Conservation (phyloP, 345 rosid species). For the Eucalyptus sp. region DNA sequence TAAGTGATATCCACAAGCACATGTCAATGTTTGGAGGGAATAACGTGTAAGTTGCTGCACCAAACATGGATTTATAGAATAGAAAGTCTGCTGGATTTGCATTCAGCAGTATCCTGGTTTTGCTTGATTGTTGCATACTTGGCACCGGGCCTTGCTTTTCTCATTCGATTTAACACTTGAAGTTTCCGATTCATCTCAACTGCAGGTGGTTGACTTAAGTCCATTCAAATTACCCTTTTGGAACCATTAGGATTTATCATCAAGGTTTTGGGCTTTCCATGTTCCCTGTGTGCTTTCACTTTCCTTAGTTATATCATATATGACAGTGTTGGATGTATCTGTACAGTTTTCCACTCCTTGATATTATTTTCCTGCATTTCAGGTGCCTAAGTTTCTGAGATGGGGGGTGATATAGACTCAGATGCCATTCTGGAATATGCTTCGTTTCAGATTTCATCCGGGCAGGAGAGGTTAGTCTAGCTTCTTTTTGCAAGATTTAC, state of each 20-base stretch:
- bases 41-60: not conserved
- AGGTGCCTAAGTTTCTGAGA: not conserved
- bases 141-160: not conserved
- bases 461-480: slow-evolving; percentile 23
- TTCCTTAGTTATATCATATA: not conserved
- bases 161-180: not conserved
- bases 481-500: not conserved
- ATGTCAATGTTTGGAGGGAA: not conserved
- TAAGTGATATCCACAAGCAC: not conserved
- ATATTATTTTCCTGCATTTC: not conserved
- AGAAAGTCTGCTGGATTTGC: not conserved
- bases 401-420: slow-evolving; percentile 26
- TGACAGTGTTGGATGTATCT: not conserved
- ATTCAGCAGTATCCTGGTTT: not conserved
- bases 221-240: not conserved
- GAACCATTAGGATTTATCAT: not conserved
- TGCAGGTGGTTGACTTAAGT: not conserved
- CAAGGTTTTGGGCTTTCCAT: not conserved
- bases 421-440: slow-evolving; percentile 35
- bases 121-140: not conserved
- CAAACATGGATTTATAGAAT: not conserved
- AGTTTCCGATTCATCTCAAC: not conserved
- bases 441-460: slow-evolving; percentile 32
- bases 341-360: not conserved
- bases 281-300: not conserved